phyloP scores from a whole-genome alignment of 2,329 filamentous ascomycete genomes.

The Colletotrichum kahawae region DNA sequence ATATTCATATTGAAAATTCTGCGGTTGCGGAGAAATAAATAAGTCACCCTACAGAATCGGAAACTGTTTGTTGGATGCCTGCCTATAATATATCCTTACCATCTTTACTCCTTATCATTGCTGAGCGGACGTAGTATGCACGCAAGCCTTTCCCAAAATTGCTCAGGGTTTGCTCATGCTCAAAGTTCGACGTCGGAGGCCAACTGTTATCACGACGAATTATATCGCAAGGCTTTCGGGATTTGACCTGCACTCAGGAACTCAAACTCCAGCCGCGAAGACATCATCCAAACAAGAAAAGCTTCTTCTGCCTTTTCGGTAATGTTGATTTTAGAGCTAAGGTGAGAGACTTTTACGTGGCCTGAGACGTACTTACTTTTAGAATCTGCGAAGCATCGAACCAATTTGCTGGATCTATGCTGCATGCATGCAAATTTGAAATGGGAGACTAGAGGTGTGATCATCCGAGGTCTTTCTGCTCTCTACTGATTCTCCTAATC shows the following conservation, averaged over 20 bases:
- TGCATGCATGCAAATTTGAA: not conserved
- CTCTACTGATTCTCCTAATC: not conserved
- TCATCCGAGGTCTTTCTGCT: too few species aligned
- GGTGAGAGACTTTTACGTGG: not conserved
- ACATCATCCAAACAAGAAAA: not conserved
- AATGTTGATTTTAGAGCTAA: not conserved
- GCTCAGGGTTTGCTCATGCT: not conserved
- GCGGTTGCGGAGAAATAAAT: not conserved
- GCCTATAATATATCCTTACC: not conserved
- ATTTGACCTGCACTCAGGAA: not conserved
- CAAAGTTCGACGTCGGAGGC: not conserved
- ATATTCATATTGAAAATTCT: not conserved
- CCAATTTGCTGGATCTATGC: not conserved
- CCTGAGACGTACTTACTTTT: not conserved
- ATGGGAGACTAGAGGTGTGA: too few species aligned
- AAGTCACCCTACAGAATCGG: accelerated
- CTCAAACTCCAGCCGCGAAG: not conserved
- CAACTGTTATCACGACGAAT: not conserved
- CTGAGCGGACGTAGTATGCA: not conserved
- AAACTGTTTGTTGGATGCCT: not conserved
- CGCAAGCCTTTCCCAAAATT: not conserved
- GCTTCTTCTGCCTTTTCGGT: not conserved
- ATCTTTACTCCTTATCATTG: not conserved
- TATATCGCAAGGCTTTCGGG: not conserved
- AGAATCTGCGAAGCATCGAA: accelerated